Conservation (phyloP, 768 basidiomycete genomes). For the Wakefieldia striispora region DNA sequence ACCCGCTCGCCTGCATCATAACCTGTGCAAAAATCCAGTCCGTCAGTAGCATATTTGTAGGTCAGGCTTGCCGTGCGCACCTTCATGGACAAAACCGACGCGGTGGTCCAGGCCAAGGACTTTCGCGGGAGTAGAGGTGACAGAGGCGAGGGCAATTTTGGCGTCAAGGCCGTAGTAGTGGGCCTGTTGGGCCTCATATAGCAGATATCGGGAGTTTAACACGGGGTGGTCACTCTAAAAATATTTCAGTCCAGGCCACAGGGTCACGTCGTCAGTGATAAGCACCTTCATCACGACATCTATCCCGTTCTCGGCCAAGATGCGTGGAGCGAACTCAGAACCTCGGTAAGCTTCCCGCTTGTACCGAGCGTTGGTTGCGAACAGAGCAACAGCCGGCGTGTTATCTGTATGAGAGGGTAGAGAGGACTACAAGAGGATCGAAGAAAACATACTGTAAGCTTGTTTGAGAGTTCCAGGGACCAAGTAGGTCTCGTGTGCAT, state of each 20-base stretch:
- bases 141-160: conserved; percentile 63
- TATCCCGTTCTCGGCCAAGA: conserved; percentile 56
- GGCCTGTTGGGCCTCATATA: conserved; percentile 62
- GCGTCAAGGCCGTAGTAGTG: conserved; percentile 69
- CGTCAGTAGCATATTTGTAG: background rate
- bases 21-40: conserved; percentile 35
- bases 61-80: conserved; percentile 24
- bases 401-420: conserved; percentile 32
- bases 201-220: conserved; percentile 51
- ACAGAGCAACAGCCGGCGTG: conserved; percentile 74
- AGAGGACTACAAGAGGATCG: background rate
- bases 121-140: conserved; percentile 69
- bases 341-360: conserved; percentile 66
- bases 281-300: conserved; percentile 59
- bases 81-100: conserved; percentile 59
- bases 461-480: conserved; percentile 78
- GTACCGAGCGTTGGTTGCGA: conserved; percentile 70
- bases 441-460: conserved; percentile 43
- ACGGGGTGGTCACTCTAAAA: conserved; percentile 53
- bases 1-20: conserved; percentile 60
- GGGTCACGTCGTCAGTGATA: conserved; percentile 24
- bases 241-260: conserved; percentile 5
- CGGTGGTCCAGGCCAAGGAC: conserved; percentile 74
- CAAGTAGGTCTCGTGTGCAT: conserved; percentile 89
- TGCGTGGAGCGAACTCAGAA: conserved; percentile 61